Base-by-base conservation (phyloP, 2,329 filamentous ascomycete genomes). In the Ophiocordyceps unilateralis region DNA sequence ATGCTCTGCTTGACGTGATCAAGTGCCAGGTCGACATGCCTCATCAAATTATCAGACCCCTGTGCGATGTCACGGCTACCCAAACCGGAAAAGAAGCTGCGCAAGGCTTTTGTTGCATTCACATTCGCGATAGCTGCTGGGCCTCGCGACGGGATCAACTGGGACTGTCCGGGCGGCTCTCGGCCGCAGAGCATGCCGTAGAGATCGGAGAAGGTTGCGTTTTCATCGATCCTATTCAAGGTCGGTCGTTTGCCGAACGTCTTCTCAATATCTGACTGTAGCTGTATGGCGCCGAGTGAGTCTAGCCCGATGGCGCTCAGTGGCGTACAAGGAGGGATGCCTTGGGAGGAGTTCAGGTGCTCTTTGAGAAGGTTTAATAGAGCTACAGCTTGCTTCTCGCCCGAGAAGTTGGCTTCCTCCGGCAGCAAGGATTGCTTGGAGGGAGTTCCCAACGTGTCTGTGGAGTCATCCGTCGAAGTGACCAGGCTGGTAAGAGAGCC, bases 211-310 rank as follows among this genome's bases (percentile, higher is more conserved):
- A 43, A 43, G 12, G 41, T 43, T 2, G 41, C 21, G 5, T 39
- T 43, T 8, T 43, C 41, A 10, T 43, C 41, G 24, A 43, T 39
- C 12, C 17, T 43, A 12, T 20, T 43, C 5, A 21, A 17, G 11
- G 8, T 28, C 12, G 34, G 12, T 12, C 36, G n/a, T 23, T 43
- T 39, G 1, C 41, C 41, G 9, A 39, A 43, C n/a, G 15, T 38
- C 15, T 23, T 43, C n/a, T 43, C 36, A 21, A 43, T 39, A n/a
- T 43, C 41, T 6, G 41, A 43, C 21, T 43, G 41, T 1, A 43
- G 41, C 19, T 43, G 41, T 22, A 43, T 43, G 14, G 41, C 41
- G 20, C 37, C 34, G 14, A 43, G 19, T 4, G 41, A 43, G 19
- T 43, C 41, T 4, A 43, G 24, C 10, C 41, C 41, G 9, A 43